Conservation (phyloP, 108 stramenopile genomes). For the Cyclostephanos invisitatus region DNA sequence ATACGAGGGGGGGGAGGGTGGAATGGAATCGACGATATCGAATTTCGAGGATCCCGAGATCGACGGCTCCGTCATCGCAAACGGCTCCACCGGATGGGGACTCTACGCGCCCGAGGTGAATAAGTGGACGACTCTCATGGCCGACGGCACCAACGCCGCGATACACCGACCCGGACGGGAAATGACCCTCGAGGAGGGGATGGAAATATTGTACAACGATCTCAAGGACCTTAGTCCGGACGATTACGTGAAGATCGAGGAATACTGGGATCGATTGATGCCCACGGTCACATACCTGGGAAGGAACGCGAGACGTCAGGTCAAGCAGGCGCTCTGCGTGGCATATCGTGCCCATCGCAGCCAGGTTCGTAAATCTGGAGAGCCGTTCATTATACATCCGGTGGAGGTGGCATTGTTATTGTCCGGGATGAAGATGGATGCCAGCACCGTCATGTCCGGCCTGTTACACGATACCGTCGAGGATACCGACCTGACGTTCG, state of each 20-base stretch:
- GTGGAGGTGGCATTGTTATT: slow-evolving; percentile 87
- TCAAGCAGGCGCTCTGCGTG: slow-evolving; percentile 75
- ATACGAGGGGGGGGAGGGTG: slow-evolving; percentile 20
- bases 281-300: slow-evolving; percentile 71
- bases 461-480: slow-evolving; percentile 98
- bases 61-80: slow-evolving; percentile 16
- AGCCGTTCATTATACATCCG: slow-evolving; percentile 95
- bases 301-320: slow-evolving; percentile 46
- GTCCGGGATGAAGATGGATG: slow-evolving; percentile 91
- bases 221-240: slow-evolving; percentile 58
- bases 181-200: slow-evolving; percentile 49
- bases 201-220: slow-evolving; percentile 65
- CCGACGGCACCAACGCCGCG: slow-evolving; percentile 51
- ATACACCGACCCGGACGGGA: slow-evolving; percentile 41
- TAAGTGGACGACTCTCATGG: slow-evolving; percentile 78
- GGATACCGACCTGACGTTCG: slow-evolving; percentile 93
- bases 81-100: slow-evolving; percentile 10
- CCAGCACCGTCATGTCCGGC: slow-evolving; percentile 90
- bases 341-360: slow-evolving; percentile 89
- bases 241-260: slow-evolving; percentile 69
- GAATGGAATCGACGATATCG: neutral
- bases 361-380: slow-evolving; percentile 90
- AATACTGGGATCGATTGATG: slow-evolving; percentile 73
- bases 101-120: slow-evolving; percentile 68
- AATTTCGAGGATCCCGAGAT: slow-evolving; percentile 39